Base-by-base conservation (phyloP, 2,329 filamentous ascomycete species). In the Setomelanomma holmii region DNA sequence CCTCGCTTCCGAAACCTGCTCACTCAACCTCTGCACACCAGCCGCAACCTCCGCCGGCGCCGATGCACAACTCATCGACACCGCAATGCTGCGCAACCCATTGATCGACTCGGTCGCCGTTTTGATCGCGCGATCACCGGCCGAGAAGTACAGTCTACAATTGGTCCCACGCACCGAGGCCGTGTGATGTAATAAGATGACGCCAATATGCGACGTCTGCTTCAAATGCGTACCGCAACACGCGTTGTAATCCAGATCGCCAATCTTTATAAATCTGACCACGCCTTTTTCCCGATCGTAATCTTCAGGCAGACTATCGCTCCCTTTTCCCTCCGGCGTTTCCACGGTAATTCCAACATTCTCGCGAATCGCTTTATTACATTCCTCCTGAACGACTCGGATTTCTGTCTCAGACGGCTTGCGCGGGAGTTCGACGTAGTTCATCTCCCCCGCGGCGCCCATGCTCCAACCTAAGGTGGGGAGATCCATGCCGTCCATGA, bases 181-280 rank as follows among this genome's bases (percentile, higher is more conserved):
- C 12, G 61, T 71, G 34, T 73, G 68, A 22, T 73, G 69, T 19
- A 73, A 51, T 4, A 73, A 35, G 7, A 73, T 66, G 7, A 71
- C 34, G 1, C 56, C 54, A n/a, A 73, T 68, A 41, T 73, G 69
- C 1, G 57, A 57, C 5, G 69, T 68, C 42, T 70, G 66, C 50
- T 69, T 65, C 2, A 73, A 57, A 55, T 73, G 69, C 12, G 69
- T 73, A 4, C 68, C 69, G 34, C 69, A 73, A 49, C 69, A 73
- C 5, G 69, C 66, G 39, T 73, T 73, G 46, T 67, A 69, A 21
- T 73, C 69, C 40, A 73, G 49, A 22, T 70, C 60, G 0, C 69
- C 69, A 17, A 73, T 73, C 41, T 61, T 66, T 49, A 73, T 68
- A 35, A 70, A 71, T 4, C 69, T 42, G 14, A 73, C 64, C 10